phyloP scores from a whole-genome alignment of 2,329 filamentous ascomycete genomes.

The Fusarium setosum region DNA sequence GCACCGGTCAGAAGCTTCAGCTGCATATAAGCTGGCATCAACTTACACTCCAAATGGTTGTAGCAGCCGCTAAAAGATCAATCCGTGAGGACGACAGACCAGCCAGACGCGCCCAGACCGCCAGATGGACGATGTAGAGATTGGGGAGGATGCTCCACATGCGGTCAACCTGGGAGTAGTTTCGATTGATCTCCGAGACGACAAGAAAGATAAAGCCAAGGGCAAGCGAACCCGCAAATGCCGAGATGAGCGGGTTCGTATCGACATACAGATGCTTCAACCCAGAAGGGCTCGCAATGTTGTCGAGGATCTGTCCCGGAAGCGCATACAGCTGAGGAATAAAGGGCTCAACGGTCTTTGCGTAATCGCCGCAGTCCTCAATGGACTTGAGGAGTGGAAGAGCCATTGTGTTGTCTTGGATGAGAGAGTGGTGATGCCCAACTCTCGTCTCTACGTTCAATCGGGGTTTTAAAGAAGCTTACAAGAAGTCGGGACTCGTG shows the following conservation, averaged over 20 bases:
- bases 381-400: slow-evolving; percentile 78
- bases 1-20: slow-evolving; percentile 16
- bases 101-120: slow-evolving; percentile 82
- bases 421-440: neutral
- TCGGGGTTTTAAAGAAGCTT: slow-evolving; percentile 24
- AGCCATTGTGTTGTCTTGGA: slow-evolving; percentile 63
- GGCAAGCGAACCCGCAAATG: slow-evolving; percentile 76
- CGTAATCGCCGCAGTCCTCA: slow-evolving; percentile 80
- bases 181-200: slow-evolving; percentile 85
- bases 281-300: slow-evolving; percentile 68
- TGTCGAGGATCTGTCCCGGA: slow-evolving; percentile 71
- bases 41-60: slow-evolving; percentile 82
- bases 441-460: neutral
- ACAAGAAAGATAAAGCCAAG: slow-evolving; percentile 80
- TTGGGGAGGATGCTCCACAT: slow-evolving; percentile 91
- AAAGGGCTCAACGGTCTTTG: slow-evolving; percentile 80
- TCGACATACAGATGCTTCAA: slow-evolving; percentile 79
- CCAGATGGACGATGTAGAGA: slow-evolving; percentile 86
- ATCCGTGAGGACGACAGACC: slow-evolving; percentile 77
- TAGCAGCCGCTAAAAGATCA: slow-evolving; percentile 78
- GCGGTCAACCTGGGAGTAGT: slow-evolving; percentile 97
- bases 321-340: slow-evolving; percentile 76
- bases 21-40: neutral
- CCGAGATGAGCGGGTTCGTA: slow-evolving; percentile 88
- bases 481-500: too few relatives aligned